Evolutionary conservation across 495 filamentous ascomycete genomes (phyloP), one percentile per base, ranked within the genome.

Genomic region (Astrothelium macrocarpum): DNA sequence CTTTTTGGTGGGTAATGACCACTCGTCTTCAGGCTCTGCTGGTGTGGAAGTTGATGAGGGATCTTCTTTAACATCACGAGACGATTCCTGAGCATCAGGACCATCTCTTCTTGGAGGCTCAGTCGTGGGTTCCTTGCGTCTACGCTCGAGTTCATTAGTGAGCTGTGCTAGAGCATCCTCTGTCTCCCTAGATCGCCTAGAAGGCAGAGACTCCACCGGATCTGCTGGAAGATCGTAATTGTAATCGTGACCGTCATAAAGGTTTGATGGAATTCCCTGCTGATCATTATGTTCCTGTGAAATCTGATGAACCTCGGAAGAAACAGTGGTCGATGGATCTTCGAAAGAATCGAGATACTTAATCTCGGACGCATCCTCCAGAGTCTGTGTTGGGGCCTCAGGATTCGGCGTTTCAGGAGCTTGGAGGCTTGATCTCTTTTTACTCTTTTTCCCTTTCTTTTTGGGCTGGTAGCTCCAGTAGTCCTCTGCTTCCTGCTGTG

Each of bases 391-490:
- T 16, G 4, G 23, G 7, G 7, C 25, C 20, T 56, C 49, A 20
- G 25, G 25, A 56, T 29, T 9, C 11, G 20, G 25, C 9, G 25
- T 29, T 29, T 56, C 49, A 11, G 49, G 25, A 9, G 25, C 29
- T 56, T 4, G 49, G 20, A 29, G 9, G 16, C 49, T 29, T 69
- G 32, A 45, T 18, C 31, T 12, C 20, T 65, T 65, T 59, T 69
- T 72, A 14, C 36, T n/a, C 39, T 71, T 71, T 63, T 71, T 49
- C 25, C 34, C 26, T 18, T 49, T 62, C 18, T 49, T 61, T 26
- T 34, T 25, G 9, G 60, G 43, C 18, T 39, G 18, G 28, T 32
- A 45, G 39, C 9, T 45, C 60, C 36, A 62, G 12, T 62, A 43
- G 42, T 62, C 34, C 28, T 62, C 59, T 23, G 31, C 18, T 2